Evolutionary conservation across 106 monocot species (phyloP), one percentile per base, ranked within the genome.

Genomic region (Apostasia shenzhenica): DNA sequence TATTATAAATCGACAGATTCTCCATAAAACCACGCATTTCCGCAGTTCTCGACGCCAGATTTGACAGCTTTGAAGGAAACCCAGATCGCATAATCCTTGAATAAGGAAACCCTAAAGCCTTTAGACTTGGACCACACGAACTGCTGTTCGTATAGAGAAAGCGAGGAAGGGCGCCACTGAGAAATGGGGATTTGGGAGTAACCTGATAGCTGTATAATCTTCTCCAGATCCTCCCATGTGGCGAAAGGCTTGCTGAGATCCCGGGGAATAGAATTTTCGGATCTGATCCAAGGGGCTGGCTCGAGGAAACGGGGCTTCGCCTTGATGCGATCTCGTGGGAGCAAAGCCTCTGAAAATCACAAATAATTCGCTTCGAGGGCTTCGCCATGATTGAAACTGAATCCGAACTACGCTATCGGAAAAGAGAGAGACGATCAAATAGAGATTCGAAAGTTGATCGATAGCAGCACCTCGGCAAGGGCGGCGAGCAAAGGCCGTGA

Each of bases 321-420:
- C 71, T 79, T 2, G 66, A n/a, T 14, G 57, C 71, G 79, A 67
- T 67, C 61, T 72, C 41, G 60, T 67, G 55, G 59, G 56, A 57
- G 55, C 42, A 77, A 60, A 81, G 77, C 50, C 54, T 72, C 44
- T 75, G 75, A 62, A 83, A 67, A 55, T 44, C 56, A 49, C 61
- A 45, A 13, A 67, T 26, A 56, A 61, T 50, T 72, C 55, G 66
- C 67, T 72, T 83, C 2, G 75, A 66, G 58, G 79, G 67, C 53
- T 75, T 79, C 67, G 79, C 79, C 83, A 76, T 79, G 61, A 59
- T 26, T 26, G 26, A 26, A 26, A 26, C 26, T 26, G 26, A 26
- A 26, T 26, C 26, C 26, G 26, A 26, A 26, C 26, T 26, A 26
- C 26, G 26, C 26, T 26, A 26, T 26, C 59, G 40, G 5, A 41